Percentiles rank a stretch among this genome's conserved stretches.
Evolutionary conservation across 306 rosid genomes (phyloP).

Genomic region (Betula pendula): DNA sequence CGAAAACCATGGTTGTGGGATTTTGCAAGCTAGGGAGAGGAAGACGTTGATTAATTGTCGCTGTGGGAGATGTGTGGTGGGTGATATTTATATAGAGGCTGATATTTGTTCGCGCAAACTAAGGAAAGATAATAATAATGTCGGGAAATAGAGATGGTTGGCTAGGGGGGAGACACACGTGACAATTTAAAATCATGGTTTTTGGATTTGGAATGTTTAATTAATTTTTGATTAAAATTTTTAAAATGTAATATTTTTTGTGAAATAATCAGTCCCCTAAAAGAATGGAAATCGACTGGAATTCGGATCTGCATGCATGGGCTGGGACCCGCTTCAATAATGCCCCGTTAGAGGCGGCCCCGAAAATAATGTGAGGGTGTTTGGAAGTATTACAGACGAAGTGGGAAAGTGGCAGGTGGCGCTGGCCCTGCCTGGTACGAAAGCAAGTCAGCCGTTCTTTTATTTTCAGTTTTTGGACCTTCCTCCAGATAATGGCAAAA

Average conservation of each 20-base stretch:
- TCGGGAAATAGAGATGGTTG: constrained; percentile 47
- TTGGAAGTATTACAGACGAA: no score
- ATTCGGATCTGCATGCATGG: constrained; percentile 2
- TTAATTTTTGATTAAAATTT: background rate
- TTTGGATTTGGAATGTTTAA: constrained; percentile 28
- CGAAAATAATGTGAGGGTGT: no score
- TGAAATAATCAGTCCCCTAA: background rate
- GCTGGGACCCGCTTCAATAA: background rate
- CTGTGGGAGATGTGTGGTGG: constrained; percentile 15
- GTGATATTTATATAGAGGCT: background rate
- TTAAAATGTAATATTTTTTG: no score
- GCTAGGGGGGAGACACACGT: constrained; percentile 63
- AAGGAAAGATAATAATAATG: constrained; percentile 31
- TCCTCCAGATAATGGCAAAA: no score
- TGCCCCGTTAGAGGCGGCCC: background rate
- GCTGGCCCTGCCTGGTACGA: no score
- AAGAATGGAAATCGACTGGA: background rate
- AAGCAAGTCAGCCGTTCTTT: no score
- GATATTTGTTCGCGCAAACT: constrained; percentile 35
- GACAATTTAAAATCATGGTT: constrained; percentile 43
- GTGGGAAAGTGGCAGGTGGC: no score
- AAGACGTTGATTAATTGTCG: background rate
- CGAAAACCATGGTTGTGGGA: constrained; percentile 54
- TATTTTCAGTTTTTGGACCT: no score
- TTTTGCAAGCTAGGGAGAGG: background rate